phyloP scores from a whole-genome alignment of 2,329 filamentous ascomycete species.

The Cytospora leucostoma region DNA sequence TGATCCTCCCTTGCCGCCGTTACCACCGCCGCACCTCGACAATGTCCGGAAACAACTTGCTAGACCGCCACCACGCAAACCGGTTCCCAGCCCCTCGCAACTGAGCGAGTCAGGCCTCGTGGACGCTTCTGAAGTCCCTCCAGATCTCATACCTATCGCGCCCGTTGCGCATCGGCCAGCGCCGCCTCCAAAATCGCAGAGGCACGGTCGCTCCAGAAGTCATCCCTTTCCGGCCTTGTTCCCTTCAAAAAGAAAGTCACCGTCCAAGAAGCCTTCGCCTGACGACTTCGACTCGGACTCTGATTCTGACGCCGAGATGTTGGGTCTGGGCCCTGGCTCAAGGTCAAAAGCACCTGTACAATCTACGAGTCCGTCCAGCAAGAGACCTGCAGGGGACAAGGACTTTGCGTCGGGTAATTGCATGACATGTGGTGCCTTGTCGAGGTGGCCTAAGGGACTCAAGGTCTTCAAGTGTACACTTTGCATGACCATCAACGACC shows the following conservation, averaged over 20 bases:
- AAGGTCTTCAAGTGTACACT: slow-evolving; percentile 79
- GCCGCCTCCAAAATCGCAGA: slow-evolving; percentile 31
- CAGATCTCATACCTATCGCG: slow-evolving; percentile 45
- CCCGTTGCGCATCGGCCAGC: slow-evolving; percentile 30
- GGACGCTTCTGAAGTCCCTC: slow-evolving; percentile 34
- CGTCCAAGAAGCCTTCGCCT: slow-evolving; percentile 43
- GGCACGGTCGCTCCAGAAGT: slow-evolving; percentile 70
- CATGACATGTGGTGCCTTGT: slow-evolving; percentile 81
- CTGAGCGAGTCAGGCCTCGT: slow-evolving; percentile 16
- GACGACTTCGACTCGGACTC: slow-evolving; percentile 42
- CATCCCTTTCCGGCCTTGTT: slow-evolving; percentile 78
- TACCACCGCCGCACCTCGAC: slow-evolving; percentile 18
- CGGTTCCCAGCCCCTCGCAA: slow-evolving; percentile 14
- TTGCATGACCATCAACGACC: slow-evolving; percentile 82
- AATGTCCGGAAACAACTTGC: slow-evolving; percentile 12
- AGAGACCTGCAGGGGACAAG: slow-evolving; percentile 41
- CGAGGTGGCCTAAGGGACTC: slow-evolving; percentile 75
- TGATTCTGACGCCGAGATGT: slow-evolving; percentile 42
- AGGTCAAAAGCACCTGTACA: slow-evolving; percentile 37
- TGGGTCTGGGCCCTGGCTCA: slow-evolving; percentile 33
- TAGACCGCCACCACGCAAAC: slow-evolving; percentile 20
- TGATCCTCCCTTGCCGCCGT: slow-evolving; percentile 23
- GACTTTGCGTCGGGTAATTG: slow-evolving; percentile 73
- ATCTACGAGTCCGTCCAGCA: slow-evolving; percentile 14
- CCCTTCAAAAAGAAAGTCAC: slow-evolving; percentile 56